Conservation (phyloP, 495 filamentous ascomycete genomes). For the Neurospora cerealis region DNA sequence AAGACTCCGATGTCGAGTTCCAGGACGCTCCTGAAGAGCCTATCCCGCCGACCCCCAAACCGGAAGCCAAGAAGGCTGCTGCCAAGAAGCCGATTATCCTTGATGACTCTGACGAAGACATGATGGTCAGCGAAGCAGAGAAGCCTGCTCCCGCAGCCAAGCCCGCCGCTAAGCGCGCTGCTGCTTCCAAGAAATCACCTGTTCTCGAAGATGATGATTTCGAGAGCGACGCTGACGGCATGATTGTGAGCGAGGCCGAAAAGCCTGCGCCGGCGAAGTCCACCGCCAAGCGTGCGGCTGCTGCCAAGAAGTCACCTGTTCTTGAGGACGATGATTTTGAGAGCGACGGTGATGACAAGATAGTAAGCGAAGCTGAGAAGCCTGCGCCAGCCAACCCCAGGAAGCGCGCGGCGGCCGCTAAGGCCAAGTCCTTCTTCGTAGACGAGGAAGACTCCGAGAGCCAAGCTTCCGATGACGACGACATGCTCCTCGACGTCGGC, state of each 20-base stretch:
- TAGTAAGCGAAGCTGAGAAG: background rate
- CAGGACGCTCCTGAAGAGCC: background rate
- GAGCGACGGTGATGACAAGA: background rate
- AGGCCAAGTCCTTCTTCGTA: constrained; percentile 13
- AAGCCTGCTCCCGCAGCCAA: background rate
- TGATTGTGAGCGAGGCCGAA: constrained; percentile 12
- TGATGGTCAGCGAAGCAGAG: background rate
- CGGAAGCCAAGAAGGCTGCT: constrained; percentile 1
- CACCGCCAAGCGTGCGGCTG: background rate
- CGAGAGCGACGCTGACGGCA: constrained; percentile 32
- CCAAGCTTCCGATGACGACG: constrained; percentile 36
- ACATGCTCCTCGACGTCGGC: constrained; percentile 74
- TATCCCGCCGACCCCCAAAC: background rate
- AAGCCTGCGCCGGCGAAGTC: background rate
- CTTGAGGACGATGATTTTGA: background rate
- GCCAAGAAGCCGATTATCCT: constrained; percentile 4
- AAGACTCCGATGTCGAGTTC: constrained; percentile 2
- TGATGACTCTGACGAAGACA: background rate
- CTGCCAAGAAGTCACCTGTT: background rate
- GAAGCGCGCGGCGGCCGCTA: constrained; percentile 6
- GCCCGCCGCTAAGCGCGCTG: constrained; percentile 25
- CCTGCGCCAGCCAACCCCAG: background rate
- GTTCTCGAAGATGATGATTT: constrained; percentile 28
- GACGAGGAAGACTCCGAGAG: constrained; percentile 35
- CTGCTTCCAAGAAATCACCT: constrained; percentile 36